Percentiles rank a stretch among this genome's conserved stretches.
phyloP scores from a whole-genome alignment of 257 asterid genomes.

The Misopates orontium region DNA sequence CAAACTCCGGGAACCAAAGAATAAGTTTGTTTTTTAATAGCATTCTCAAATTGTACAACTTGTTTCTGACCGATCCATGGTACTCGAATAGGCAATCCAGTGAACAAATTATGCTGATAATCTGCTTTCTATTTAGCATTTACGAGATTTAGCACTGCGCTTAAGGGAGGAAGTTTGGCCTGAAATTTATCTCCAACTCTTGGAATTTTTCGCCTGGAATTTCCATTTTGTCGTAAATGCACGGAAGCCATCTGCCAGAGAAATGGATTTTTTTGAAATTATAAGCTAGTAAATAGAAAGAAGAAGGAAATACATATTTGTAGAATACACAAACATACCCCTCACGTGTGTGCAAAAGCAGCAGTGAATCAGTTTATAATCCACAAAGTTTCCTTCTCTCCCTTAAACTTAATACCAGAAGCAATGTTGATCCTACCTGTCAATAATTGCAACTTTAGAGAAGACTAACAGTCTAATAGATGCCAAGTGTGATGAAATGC shows the following conservation, averaged over 20 bases:
- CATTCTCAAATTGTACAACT: constrained; percentile 16
- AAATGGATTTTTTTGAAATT: neutral
- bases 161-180: constrained; percentile 48
- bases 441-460: constrained; percentile 6
- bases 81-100: constrained; percentile 47
- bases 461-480: constrained; percentile 11
- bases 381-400: neutral
- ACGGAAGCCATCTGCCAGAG: constrained; percentile 41
- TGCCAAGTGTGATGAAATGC: neutral
- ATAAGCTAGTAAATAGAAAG: neutral
- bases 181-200: constrained; percentile 67
- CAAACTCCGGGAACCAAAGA: constrained; percentile 50
- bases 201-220: constrained; percentile 38
- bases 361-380: neutral
- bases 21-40: constrained; percentile 7
- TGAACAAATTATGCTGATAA: constrained; percentile 20
- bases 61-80: constrained; percentile 28
- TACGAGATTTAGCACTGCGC: neutral
- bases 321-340: neutral
- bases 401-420: neutral
- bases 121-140: constrained; percentile 16
- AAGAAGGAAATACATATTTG: neutral
- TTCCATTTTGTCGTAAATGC: constrained; percentile 44
- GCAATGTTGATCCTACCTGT: neutral
- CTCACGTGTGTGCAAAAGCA: constrained; percentile 11